phyloP scores from a whole-genome alignment of 2,329 filamentous ascomycete species.

The Colletotrichum tofieldiae region DNA sequence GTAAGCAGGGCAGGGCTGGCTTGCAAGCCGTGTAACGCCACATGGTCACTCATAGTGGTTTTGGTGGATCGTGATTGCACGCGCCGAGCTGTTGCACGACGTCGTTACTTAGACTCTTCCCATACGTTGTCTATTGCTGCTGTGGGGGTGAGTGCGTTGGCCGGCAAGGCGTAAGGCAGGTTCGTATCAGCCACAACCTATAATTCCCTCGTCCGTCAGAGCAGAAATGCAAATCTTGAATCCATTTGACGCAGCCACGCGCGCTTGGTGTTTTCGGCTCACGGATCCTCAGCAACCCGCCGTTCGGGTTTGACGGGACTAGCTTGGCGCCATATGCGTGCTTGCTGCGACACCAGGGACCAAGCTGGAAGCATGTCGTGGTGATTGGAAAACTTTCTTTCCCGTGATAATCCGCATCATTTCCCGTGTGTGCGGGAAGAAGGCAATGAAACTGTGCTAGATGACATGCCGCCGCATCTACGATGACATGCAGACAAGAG shows the following conservation, averaged over 20 bases:
- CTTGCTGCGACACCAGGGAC: not conserved
- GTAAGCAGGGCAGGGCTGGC: constrained; percentile 9
- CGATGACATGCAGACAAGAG: not conserved
- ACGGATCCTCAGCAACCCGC: not conserved
- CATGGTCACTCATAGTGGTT: not conserved
- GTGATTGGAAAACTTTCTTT: not conserved
- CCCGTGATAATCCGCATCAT: not conserved
- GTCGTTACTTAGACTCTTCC: too few relatives aligned
- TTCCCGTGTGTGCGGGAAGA: not conserved
- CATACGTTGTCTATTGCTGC: not conserved
- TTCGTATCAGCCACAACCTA: not conserved
- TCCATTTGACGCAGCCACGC: constrained; percentile 3
- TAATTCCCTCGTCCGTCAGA: not conserved
- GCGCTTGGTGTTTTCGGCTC: not conserved
- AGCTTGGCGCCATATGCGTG: not conserved
- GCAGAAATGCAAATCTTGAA: not conserved
- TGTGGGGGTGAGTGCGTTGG: not conserved
- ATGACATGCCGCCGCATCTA: not conserved
- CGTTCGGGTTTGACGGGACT: constrained; percentile 18
- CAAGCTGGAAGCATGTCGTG: not conserved
- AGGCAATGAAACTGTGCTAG: constrained; percentile 11
- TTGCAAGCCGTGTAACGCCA: constrained; percentile 10
- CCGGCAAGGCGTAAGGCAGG: not conserved
- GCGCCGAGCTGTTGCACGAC: not conserved
- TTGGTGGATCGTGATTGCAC: not conserved